Evolutionary conservation across 2,329 filamentous ascomycete species (phyloP).

Genomic region (Penicillium sumatraense): DNA sequence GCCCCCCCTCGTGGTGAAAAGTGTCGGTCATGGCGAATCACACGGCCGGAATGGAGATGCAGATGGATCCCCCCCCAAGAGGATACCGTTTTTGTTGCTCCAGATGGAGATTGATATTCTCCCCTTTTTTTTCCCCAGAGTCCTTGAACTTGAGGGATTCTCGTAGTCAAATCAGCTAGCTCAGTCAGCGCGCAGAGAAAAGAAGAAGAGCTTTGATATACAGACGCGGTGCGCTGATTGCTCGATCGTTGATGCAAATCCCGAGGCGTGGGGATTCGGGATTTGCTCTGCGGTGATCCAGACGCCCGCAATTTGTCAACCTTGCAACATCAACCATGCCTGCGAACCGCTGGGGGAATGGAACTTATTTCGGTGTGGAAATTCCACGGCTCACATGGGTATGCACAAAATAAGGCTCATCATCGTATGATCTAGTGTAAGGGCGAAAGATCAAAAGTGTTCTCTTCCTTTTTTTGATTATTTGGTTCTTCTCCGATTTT

Average conservation of each 20-base stretch:
- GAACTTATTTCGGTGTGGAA: neutral
- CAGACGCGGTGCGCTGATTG: slow-evolving; percentile 35
- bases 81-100: neutral
- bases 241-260: slow-evolving; percentile 38
- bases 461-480: neutral
- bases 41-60: slow-evolving; percentile 15
- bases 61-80: slow-evolving; percentile 2
- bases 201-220: slow-evolving; percentile 36
- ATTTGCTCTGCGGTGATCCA: slow-evolving; percentile 32
- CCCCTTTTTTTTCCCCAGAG: neutral
- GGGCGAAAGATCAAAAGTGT: neutral
- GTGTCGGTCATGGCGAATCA: slow-evolving; percentile 29
- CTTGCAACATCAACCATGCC: neutral
- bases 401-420: neutral
- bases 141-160: neutral
- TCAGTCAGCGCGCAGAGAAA: neutral
- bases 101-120: neutral
- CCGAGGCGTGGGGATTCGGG: slow-evolving; percentile 37
- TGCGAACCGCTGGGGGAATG: neutral
- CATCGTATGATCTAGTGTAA: neutral
- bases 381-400: neutral
- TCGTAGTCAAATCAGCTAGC: neutral
- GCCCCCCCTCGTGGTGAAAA: slow-evolving; percentile 27
- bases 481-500: neutral
- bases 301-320: slow-evolving; percentile 18